These are phyloP conservation scores for Saccharomycopsis guyanensis DNA, from an alignment of 805 yeast species.

Conservation along the genomic window DNA sequence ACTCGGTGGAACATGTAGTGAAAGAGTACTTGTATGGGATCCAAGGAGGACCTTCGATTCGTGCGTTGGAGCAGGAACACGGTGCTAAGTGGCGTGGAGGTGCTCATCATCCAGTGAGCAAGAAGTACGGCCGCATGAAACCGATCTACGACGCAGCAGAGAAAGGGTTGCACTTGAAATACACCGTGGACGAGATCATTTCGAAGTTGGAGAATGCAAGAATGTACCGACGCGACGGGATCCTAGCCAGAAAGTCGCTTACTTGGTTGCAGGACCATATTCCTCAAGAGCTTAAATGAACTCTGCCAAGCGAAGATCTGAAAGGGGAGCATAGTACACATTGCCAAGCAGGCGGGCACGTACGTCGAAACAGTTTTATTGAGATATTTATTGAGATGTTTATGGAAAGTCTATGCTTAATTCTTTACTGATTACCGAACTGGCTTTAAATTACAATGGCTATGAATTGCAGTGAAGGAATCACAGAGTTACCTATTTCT, in stretches of 20 bases:
- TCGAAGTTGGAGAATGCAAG: constrained; percentile 8
- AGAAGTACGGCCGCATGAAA: constrained; percentile 20
- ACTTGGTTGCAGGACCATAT: constrained; percentile 20
- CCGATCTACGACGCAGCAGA: constrained; percentile 18
- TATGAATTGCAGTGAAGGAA: no score
- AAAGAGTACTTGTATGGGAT: constrained; percentile 20
- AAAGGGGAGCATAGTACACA: no score
- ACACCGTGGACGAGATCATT: constrained; percentile 7
- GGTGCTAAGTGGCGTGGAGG: constrained; percentile 24
- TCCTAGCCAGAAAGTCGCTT: constrained; percentile 8
- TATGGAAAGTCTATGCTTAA: no score
- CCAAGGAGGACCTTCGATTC: constrained; percentile 21
- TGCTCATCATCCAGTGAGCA: constrained; percentile 22
- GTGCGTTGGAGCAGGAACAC: constrained; percentile 19
- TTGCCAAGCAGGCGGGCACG: neutral
- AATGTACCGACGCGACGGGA: constrained; percentile 11
- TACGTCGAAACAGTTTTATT: no score
- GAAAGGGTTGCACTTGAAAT: constrained; percentile 10
- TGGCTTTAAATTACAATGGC: no score
- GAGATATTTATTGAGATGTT: no score
- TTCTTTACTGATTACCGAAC: no score
- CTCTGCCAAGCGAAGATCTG: no score
- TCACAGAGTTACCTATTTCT: no score
- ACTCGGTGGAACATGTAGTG: constrained; percentile 8
- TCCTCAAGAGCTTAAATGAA: constrained; percentile 9